These are phyloP conservation scores for Leucaena leucocephala DNA, from an alignment of 306 rosid genomes.

Conservation along the genomic window DNA sequence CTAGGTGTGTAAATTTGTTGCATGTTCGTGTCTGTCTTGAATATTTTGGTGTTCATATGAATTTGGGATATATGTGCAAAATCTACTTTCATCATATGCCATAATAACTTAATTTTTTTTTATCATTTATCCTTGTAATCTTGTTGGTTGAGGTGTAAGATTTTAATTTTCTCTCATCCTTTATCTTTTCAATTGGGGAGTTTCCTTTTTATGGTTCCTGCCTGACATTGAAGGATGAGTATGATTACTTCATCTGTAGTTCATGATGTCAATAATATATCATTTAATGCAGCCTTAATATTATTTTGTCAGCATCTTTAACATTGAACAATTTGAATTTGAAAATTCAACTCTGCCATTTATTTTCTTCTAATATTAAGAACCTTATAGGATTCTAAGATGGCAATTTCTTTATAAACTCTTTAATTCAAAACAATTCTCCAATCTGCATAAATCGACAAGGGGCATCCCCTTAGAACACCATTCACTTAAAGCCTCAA, in stretches of 20 bases:
- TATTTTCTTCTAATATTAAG: not conserved
- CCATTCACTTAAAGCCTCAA: not conserved
- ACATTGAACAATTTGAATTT: not conserved
- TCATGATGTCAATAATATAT: not conserved
- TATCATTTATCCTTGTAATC: not conserved
- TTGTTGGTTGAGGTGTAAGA: not conserved
- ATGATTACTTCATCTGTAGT: not conserved
- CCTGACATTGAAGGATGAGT: not conserved
- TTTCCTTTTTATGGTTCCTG: not conserved
- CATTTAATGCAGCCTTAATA: not conserved
- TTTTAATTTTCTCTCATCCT: not conserved
- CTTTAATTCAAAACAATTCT: not conserved
- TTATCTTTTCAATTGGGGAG: not conserved
- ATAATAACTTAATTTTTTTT: not conserved
- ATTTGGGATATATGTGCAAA: not conserved
- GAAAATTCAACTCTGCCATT: not conserved
- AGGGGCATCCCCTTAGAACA: not conserved
- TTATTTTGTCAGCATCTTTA: not conserved
- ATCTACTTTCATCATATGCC: not conserved
- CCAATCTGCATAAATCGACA: not conserved
- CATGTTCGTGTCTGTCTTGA: conserved; percentile 25
- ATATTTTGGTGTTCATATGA: conserved; percentile 11
- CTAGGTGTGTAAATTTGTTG: conserved; percentile 59
- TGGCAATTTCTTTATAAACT: not conserved
- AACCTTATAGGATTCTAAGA: not conserved